These are phyloP conservation scores for Arthrobotrys musiformis DNA, from an alignment of 2,329 filamentous ascomycete species.

Conservation along the genomic window DNA sequence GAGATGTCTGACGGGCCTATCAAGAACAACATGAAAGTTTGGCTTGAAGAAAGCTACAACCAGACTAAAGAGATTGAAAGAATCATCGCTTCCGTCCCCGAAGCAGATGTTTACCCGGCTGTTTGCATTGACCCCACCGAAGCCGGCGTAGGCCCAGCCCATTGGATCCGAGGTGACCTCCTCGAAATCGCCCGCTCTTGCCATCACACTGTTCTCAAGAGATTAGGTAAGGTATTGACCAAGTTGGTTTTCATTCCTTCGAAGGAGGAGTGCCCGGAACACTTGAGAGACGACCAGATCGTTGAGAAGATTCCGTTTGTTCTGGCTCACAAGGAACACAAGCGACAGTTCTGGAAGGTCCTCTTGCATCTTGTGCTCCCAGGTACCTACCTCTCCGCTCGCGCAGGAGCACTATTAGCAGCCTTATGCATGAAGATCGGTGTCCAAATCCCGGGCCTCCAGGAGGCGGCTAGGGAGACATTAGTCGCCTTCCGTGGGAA, in stretches of 20 bases:
- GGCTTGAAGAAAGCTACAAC: conserved; percentile 68
- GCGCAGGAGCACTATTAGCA: conserved; percentile 66
- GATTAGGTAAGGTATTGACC: conserved; percentile 66
- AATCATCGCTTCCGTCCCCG: conserved; percentile 62
- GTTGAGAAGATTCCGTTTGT: conserved; percentile 65
- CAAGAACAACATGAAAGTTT: conserved; percentile 64
- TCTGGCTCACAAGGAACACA: conserved; percentile 62
- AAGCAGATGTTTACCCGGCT: conserved; percentile 64
- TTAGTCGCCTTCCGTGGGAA: conserved; percentile 63
- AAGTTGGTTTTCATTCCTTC: conserved; percentile 65
- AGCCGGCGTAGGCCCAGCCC: conserved; percentile 60
- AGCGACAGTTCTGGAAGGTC: conserved; percentile 65
- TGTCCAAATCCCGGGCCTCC: conserved; percentile 62
- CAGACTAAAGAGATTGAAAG: conserved; percentile 65
- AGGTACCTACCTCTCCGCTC: conserved; percentile 65
- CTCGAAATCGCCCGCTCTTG: conserved; percentile 68
- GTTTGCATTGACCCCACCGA: conserved; percentile 67
- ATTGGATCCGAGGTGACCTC: conserved; percentile 65
- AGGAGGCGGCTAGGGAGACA: conserved; percentile 63
- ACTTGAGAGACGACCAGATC: conserved; percentile 62
- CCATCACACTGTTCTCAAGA: conserved; percentile 65
- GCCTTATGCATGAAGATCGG: conserved; percentile 67
- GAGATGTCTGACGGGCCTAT: conserved; percentile 61
- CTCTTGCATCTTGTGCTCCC: conserved; percentile 66
- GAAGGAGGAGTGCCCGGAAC: conserved; percentile 64